These are phyloP conservation scores for Coemansia sp. DNA, from an alignment of 371 early-diverging fungal genomes.

Conservation along the genomic window DNA sequence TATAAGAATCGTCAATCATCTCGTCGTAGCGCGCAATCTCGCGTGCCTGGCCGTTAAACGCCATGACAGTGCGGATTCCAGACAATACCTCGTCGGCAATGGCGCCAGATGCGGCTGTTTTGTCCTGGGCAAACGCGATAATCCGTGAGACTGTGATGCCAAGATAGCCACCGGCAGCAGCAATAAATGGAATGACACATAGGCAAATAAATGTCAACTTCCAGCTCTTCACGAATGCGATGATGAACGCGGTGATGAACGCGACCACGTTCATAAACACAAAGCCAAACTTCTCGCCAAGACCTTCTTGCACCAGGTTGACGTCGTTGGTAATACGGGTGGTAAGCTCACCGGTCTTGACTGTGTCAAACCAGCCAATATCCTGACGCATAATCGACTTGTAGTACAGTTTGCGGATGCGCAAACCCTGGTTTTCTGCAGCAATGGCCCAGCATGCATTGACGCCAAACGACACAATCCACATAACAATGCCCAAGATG, in stretches of 20 bases:
- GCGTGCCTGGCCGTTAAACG: slow-evolving; percentile 69
- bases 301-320: slow-evolving; percentile 66
- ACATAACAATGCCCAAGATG: slow-evolving; percentile 35
- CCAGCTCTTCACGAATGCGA: slow-evolving; percentile 41
- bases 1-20: slow-evolving; percentile 52
- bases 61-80: slow-evolving; percentile 84
- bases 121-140: slow-evolving; percentile 41
- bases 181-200: slow-evolving; percentile 56
- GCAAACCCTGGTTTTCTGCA: slow-evolving; percentile 60
- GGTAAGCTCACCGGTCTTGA: slow-evolving; percentile 79
- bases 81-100: slow-evolving; percentile 74
- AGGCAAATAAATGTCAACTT: slow-evolving; percentile 54
- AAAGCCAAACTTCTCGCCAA: slow-evolving; percentile 62
- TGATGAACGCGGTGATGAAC: slow-evolving; percentile 39
- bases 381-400: slow-evolving; percentile 72
- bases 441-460: slow-evolving; percentile 54
- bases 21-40: slow-evolving; percentile 57
- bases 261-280: slow-evolving; percentile 52
- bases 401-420: slow-evolving; percentile 61
- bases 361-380: slow-evolving; percentile 82
- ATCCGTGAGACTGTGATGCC: slow-evolving; percentile 58
- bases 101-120: slow-evolving; percentile 63
- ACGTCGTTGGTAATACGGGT: slow-evolving; percentile 83
- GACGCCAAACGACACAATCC: slow-evolving; percentile 49
- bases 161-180: slow-evolving; percentile 48